A percentile compares a stretch with the other conserved stretches of the same genome.
Conservation (phyloP, 495 filamentous ascomycete species). For the Aspergillus cavernicola region DNA sequence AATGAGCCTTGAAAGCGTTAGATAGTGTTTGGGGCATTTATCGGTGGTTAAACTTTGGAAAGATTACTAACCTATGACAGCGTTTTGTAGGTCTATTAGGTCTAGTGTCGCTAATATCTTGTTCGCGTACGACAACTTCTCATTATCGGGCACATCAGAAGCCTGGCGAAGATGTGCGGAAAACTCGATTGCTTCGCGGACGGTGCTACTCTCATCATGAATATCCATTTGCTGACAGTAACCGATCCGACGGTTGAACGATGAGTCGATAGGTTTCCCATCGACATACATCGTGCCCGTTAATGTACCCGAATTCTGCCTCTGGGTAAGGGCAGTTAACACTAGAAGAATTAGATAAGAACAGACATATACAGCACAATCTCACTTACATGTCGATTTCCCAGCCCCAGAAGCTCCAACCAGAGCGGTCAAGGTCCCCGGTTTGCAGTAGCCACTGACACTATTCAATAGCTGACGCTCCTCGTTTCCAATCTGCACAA, state of each 20-base stretch:
- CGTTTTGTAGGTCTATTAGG: conserved; percentile 77
- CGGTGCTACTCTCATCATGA: conserved; percentile 76
- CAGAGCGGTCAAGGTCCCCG: conserved; percentile 73
- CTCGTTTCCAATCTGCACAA: conserved; percentile 65
- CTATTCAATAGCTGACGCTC: conserved; percentile 63
- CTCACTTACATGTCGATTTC: conserved; percentile 68
- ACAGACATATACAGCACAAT: background rate
- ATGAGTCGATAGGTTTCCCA: conserved; percentile 57
- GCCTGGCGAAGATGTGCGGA: conserved; percentile 80
- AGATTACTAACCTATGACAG: conserved; percentile 80
- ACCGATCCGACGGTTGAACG: conserved; percentile 75
- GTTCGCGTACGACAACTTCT: conserved; percentile 81
- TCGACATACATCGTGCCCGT: conserved; percentile 71
- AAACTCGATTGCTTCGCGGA: conserved; percentile 83
- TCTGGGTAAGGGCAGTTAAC: conserved; percentile 71
- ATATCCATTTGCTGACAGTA: conserved; percentile 88
- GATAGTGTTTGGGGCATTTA: too few species aligned
- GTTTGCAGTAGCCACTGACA: conserved; percentile 72
- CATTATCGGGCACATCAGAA: conserved; percentile 55
- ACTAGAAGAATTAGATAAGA: conserved; percentile 28
- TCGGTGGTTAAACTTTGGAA: too few species aligned
- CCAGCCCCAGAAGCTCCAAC: conserved; percentile 85
- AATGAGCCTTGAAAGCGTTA: too few species aligned
- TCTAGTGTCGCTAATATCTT: conserved; percentile 75
- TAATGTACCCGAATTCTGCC: conserved; percentile 75